Conservation (phyloP, 768 basidiomycete genomes). For the Hericium erinaceus region DNA sequence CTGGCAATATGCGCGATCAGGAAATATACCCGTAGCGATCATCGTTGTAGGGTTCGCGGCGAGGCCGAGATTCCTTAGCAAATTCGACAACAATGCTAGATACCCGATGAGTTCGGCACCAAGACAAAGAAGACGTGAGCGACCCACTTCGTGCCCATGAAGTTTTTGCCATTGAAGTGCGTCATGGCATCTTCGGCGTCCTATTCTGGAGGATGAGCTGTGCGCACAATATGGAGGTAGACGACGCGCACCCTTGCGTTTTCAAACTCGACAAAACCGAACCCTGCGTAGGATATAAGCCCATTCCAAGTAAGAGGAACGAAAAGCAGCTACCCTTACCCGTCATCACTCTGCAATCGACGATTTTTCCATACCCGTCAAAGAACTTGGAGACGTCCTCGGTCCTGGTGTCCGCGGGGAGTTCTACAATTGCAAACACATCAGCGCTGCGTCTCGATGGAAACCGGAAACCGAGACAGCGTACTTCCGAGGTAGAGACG, state of each 20-base stretch:
- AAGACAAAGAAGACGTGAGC: not conserved
- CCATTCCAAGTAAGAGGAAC: not conserved
- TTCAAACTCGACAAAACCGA: slow-evolving; percentile 97
- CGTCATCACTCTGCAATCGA: slow-evolving; percentile 92
- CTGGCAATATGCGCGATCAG: not conserved
- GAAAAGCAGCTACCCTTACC: slow-evolving; percentile 37
- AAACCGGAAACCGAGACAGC: slow-evolving; percentile 17
- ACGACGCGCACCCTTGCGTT: slow-evolving; percentile 49
- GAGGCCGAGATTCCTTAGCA: slow-evolving; percentile 85
- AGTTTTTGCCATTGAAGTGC: slow-evolving; percentile 79
- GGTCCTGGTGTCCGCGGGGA: slow-evolving; percentile 74
- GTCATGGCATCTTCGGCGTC: slow-evolving; percentile 93
- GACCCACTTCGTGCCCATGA: slow-evolving; percentile 78
- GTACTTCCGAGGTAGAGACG: slow-evolving; percentile 82
- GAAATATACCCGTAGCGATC: slow-evolving; percentile 39
- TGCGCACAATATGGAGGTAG: not conserved
- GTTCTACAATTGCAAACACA: slow-evolving; percentile 35
- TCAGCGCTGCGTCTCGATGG: slow-evolving; percentile 1
- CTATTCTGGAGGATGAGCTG: slow-evolving; percentile 27
- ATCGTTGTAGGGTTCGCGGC: slow-evolving; percentile 55
- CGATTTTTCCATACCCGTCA: slow-evolving; percentile 80
- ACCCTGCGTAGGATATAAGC: slow-evolving; percentile 39
- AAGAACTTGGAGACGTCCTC: slow-evolving; percentile 86
- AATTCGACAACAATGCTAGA: slow-evolving; percentile 90
- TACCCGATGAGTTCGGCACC: not conserved